Percentiles rank a stretch among this genome's conserved stretches.
These are phyloP conservation scores for Termitomyces sp. DNA, from an alignment of 1,284 basidiomycete genomes.

Conservation along the genomic window DNA sequence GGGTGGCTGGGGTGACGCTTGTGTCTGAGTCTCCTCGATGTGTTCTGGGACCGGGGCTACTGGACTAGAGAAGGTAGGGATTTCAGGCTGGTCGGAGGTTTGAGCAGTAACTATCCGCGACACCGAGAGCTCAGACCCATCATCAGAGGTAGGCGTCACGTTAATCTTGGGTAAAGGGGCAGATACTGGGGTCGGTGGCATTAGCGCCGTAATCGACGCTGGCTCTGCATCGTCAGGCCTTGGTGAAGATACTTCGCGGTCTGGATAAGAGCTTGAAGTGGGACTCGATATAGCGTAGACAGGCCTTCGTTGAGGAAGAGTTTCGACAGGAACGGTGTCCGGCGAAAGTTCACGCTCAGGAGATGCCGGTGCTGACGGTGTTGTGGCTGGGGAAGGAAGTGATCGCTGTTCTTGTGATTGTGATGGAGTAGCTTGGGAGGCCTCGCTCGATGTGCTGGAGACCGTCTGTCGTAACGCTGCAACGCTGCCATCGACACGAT, in stretches of 20 bases:
- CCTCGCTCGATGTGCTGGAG: not conserved
- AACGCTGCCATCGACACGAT: conserved; percentile 16
- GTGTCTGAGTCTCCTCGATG: not conserved
- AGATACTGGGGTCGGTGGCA: not conserved
- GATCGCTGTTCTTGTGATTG: not conserved
- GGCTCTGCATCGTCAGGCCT: not conserved
- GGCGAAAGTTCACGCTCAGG: not conserved
- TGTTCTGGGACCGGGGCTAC: not conserved
- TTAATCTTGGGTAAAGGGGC: not conserved
- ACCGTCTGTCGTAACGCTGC: conserved; percentile 12
- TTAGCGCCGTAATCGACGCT: not conserved
- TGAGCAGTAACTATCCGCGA: not conserved
- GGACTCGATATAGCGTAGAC: not conserved
- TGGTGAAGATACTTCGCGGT: not conserved
- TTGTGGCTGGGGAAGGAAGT: conserved; percentile 5
- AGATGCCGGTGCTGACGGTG: conserved; percentile 1
- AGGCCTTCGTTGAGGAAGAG: not conserved
- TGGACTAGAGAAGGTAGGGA: not conserved
- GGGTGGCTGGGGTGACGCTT: not conserved
- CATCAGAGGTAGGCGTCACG: not conserved
- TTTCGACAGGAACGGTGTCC: not conserved
- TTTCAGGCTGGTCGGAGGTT: not conserved
- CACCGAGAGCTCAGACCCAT: not conserved
- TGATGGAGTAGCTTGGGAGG: not conserved
- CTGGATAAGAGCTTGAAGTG: not conserved